phyloP scores from a whole-genome alignment of 192 early-diverging fungal genomes.

The Lunasporangiospora selenospora region DNA sequence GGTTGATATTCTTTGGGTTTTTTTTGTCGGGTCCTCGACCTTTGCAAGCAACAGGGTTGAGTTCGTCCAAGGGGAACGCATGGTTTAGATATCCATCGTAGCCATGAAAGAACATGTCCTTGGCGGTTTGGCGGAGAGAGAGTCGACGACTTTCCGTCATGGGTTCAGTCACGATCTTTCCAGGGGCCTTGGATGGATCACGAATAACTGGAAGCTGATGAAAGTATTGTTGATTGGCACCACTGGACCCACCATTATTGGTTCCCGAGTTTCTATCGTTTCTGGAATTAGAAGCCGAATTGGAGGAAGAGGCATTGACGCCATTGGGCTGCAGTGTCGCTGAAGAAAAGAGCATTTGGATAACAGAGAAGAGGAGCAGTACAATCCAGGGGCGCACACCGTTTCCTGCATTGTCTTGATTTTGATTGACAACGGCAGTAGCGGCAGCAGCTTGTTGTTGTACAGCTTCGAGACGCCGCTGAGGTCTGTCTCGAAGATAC shows the following conservation, averaged over 20 bases:
- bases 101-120: conserved; percentile 81
- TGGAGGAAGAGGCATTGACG: conserved; percentile 29
- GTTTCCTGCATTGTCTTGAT: no score
- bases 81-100: conserved; percentile 81
- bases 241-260: background rate
- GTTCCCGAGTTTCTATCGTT: background rate
- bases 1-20: conserved; percentile 64
- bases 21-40: conserved; percentile 74
- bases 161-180: conserved; percentile 29
- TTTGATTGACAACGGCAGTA: no score
- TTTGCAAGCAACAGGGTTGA: conserved; percentile 84
- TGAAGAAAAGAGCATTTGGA: conserved; percentile 35
- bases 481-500: no score
- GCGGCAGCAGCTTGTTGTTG: no score
- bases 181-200: conserved; percentile 5
- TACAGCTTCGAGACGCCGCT: no score
- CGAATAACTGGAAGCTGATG: conserved; percentile 13
- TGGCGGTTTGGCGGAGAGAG: conserved; percentile 38
- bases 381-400: conserved; percentile 27
- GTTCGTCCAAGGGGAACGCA: conserved; percentile 92
- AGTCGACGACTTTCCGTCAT: conserved; percentile 35
- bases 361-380: conserved; percentile 17
- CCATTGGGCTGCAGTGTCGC: conserved; percentile 21
- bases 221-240: conserved; percentile 19
- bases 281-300: background rate